phyloP scores from a whole-genome alignment of 306 rosid species.

The barrel medic (Medicago truncatula) region MtrunA17r5.0-ANR NC_053049.1:6293501-6294000 shows the following conservation, averaged over 20 bases:
- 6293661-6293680: not conserved
- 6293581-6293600: not conserved
- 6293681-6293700: slow-evolving; percentile 14
- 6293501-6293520: slow-evolving; percentile 1
- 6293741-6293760: not conserved
- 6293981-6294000: not conserved
- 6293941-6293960: not conserved
- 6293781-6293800: not conserved
- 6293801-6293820: not conserved
- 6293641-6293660: slow-evolving; percentile 13
- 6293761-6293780: not conserved
- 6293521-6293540: slow-evolving; percentile 1
- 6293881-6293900: not conserved
- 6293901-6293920: not conserved
- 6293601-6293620: slow-evolving; percentile 9
- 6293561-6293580: not conserved
- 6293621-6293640: not conserved
- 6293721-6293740: too few species aligned
- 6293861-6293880: not conserved
- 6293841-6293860: not conserved
- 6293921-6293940: not conserved
- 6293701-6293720: slow-evolving; percentile 21
- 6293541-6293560: slow-evolving; percentile 11
- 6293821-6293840: not conserved
- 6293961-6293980: slow-evolving; percentile 5